phyloP scores from a whole-genome alignment of 805 yeast species.

The Hyphopichia homilentoma region DNA sequence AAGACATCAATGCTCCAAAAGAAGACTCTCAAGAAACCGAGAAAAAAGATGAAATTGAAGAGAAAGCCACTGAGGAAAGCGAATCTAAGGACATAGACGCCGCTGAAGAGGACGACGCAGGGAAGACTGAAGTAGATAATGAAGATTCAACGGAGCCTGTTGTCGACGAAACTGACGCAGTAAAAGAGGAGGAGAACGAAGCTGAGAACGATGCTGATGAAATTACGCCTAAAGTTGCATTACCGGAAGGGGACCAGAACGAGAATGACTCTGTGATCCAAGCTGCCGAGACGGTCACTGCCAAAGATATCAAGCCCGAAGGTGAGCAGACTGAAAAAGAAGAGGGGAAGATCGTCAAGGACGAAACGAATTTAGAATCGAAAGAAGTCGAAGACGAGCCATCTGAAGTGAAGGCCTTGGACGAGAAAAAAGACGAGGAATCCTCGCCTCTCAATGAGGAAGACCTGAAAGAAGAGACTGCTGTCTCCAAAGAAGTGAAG shows the following conservation, averaged over 20 bases:
- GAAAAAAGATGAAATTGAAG: slow-evolving; percentile 2
- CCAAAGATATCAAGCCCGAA: slow-evolving; percentile 2
- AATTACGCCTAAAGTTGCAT: background rate
- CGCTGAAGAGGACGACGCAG: slow-evolving; percentile 1
- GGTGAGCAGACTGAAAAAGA: slow-evolving; percentile 1
- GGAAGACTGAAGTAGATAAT: background rate
- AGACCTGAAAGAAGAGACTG: slow-evolving; percentile 2
- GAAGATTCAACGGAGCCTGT: slow-evolving; percentile 2
- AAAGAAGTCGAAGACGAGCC: slow-evolving; percentile 5
- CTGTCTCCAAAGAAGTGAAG: slow-evolving; percentile 4
- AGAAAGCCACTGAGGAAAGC: background rate
- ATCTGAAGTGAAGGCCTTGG: slow-evolving; percentile 8
- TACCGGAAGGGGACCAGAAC: slow-evolving; percentile 1
- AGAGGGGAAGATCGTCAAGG: slow-evolving; percentile 1
- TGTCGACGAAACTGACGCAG: background rate
- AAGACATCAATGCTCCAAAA: slow-evolving; percentile 1
- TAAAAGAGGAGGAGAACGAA: background rate
- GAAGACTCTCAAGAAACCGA: background rate
- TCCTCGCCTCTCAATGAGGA: slow-evolving; percentile 7
- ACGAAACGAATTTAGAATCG: slow-evolving; percentile 22
- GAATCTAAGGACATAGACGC: slow-evolving; percentile 3
- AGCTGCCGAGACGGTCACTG: slow-evolving; percentile 7
- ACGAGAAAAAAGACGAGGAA: background rate
- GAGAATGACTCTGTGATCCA: slow-evolving; percentile 3
- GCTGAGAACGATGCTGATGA: background rate